Evolutionary conservation across 176 grass and related monocot species (phyloP).

Genomic region (Metroxylon sagu): DNA sequence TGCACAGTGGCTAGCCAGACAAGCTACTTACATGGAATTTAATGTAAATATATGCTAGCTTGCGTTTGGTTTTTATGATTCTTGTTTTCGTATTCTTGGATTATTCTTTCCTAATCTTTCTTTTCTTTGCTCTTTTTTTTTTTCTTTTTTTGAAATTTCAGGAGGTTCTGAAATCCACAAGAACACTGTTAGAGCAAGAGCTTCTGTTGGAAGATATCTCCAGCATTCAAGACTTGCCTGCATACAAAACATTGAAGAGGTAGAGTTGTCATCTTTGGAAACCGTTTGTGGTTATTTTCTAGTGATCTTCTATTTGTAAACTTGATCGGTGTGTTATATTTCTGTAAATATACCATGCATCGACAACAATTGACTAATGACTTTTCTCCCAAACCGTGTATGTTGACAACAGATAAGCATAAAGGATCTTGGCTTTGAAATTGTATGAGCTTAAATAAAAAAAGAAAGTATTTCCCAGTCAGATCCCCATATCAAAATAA

Average conservation of each 20-base stretch:
- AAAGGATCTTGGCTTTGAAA: no score
- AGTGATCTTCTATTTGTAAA: no score
- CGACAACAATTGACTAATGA: no score
- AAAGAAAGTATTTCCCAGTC: no score
- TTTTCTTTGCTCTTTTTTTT: not conserved
- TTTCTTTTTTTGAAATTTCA: not conserved
- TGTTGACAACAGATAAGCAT: no score
- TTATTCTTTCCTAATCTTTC: conserved; percentile 10
- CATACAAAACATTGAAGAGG: conserved; percentile 9
- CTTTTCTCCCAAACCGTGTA: no score
- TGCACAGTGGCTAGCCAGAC: conserved; percentile 55
- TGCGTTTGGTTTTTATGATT: not conserved
- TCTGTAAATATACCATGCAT: no score
- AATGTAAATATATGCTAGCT: conserved; percentile 35
- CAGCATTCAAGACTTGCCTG: conserved; percentile 15
- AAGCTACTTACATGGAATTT: conserved; percentile 86
- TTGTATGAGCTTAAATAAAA: no score
- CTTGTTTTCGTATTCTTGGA: conserved; percentile 10
- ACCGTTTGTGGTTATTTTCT: no score
- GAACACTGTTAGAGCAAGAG: conserved; percentile 12
- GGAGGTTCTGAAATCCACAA: conserved; percentile 23
- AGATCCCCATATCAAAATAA: no score
- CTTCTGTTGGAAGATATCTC: not conserved
- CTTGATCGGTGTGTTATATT: no score
- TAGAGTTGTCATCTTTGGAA: no score